phyloP scores from a whole-genome alignment of 2,329 filamentous ascomycete genomes.

The Claviceps monticola region DNA sequence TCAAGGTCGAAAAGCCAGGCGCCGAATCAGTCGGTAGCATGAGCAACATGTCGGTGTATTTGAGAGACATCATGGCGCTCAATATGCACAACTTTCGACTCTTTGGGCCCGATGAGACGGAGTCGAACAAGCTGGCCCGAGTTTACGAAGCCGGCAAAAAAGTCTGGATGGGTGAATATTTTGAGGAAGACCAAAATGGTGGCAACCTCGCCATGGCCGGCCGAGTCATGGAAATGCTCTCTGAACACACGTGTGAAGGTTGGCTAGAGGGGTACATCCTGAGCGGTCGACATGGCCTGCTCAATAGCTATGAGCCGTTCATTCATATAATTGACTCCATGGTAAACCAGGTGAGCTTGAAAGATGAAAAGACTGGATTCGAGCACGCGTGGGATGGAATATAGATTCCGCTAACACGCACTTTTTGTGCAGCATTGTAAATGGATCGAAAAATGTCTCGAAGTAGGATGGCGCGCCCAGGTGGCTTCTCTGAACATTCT shows the following conservation, averaged over 20 bases:
- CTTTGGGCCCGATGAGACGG: slow-evolving; percentile 68
- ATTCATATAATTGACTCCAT: slow-evolving; percentile 75
- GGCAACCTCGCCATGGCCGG: slow-evolving; percentile 57
- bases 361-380: too few relatives aligned
- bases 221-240: slow-evolving; percentile 74
- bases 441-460: slow-evolving; percentile 71
- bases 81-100: slow-evolving; percentile 60
- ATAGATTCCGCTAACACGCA: slow-evolving; percentile 6
- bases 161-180: slow-evolving; percentile 67
- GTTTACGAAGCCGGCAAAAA: slow-evolving; percentile 67
- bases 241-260: slow-evolving; percentile 65
- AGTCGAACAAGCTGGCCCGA: slow-evolving; percentile 62
- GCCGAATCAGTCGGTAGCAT: slow-evolving; percentile 47
- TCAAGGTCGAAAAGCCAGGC: slow-evolving; percentile 48
- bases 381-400: too few relatives aligned
- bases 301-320: slow-evolving; percentile 75
- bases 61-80: slow-evolving; percentile 51
- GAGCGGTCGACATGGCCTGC: slow-evolving; percentile 58
- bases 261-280: slow-evolving; percentile 72
- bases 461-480: slow-evolving; percentile 63
- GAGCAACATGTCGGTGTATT: slow-evolving; percentile 52
- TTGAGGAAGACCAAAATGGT: slow-evolving; percentile 61
- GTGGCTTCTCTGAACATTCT: slow-evolving; percentile 68
- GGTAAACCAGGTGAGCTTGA: slow-evolving; percentile 51
- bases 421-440: slow-evolving; percentile 50